Evolutionary conservation across 352 stramenopile genomes (phyloP), one percentile per base, ranked within the genome.

Genomic region (Phytopythium delawarense): DNA sequence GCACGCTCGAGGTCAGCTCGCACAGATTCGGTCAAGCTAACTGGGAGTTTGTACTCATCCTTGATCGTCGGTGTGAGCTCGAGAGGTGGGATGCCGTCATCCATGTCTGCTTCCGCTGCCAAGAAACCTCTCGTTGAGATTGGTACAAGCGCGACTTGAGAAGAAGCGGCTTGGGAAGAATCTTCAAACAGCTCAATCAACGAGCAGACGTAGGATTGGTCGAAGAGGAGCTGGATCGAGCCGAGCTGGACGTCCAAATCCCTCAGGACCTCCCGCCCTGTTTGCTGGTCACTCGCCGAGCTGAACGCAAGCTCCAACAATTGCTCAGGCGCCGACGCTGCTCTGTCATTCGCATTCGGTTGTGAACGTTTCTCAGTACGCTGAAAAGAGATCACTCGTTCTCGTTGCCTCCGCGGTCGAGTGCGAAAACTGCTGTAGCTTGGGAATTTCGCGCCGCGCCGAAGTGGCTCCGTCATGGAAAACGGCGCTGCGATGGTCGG

Each of bases 171-270:
- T 52, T 87, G 85, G 1, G 74, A 77, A 46, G 70, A 74, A 49
- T 92, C 74, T 65, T 91, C 81, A 57, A 92, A 79, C 9, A 94
- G 42, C 53, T 92, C 78, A 3, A 94, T 28, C 57, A 94, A 62
- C 53, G 83, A 91, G 51, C 81, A 89, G 9, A 94, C 70, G 44
- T 94, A 94, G 21, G 84, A 82, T 59, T 96, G 87, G 46, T 96
- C 85, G 64, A 94, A 92, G 46, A 91, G 82, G 21, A 96, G 66
- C 52, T 96, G 87, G 20, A 96, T 69, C 5, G 81, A 84, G 16
- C 87, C 87, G 52, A 94, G 68, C 45, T 80, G 75, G 35, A 94
- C 59, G 66, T 93, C 81, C n/a, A 93, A 28, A 23, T 93, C 74
- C 20, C 70, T 72, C 42, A 78, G 57, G 2, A 75, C 49, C 61